Base-by-base conservation (phyloP, 768 basidiomycete species). In the Mycena crocata region DNA sequence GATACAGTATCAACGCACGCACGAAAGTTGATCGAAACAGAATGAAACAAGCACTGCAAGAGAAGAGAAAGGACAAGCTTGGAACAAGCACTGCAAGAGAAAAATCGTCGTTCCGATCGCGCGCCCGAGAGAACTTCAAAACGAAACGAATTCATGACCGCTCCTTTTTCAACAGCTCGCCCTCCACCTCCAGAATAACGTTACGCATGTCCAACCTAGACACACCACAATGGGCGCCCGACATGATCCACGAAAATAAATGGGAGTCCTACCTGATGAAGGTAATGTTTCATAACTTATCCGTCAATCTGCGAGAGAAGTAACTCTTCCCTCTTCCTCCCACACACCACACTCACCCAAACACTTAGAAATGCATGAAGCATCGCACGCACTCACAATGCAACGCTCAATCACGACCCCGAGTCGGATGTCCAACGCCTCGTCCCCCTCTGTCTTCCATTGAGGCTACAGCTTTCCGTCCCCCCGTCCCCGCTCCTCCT, bases 221-320 rank as follows among this genome's bases (percentile, higher is more conserved):
- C 35, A 54, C 51, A 54, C 51, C 51, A 35, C 51, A 54, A 21
- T 54, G 51, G 51, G 51, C 51, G 51, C 51, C 37, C 34, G 51
- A 54, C 51, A 54, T 54, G 51, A 54, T 54, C 51, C 51, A 54
- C 32, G 51, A 54, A 35, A 54, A 54, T 37, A 54, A 54, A 54
- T 54, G 51, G 51, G 51, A 54, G 51, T 54, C 37, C 32, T 37
- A 54, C 28, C 32, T 54, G 51, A 54, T 54, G 51, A 54, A 54
- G 51, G 37, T 54, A 54, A 34, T 54, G 51, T 35, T n/a, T 37
- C 37, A 54, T 54, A 54, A 54, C 51, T 54, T 23, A 23, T 54
- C 51, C 4, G 51, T 54, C 23, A n/a, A 54, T 54, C 23, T 34
- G 51, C 31, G 37, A 37, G 51, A 37, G 23, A 31, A 54, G 51